phyloP scores from a whole-genome alignment of 2,329 filamentous ascomycete species.

The Pseudogymnoascus sp. region DNA sequence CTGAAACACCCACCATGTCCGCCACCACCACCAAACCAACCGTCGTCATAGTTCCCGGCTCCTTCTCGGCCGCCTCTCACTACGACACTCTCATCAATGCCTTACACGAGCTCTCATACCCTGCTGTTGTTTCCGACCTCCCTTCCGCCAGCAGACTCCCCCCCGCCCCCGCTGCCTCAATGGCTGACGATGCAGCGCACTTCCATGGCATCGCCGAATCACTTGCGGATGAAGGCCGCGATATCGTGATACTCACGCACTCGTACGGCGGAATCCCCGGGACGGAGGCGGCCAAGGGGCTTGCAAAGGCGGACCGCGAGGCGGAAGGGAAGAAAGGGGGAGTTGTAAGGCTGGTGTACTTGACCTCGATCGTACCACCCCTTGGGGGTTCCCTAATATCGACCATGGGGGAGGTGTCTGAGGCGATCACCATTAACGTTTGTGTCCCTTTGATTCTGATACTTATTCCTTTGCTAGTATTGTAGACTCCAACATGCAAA shows the following conservation, averaged over 20 bases:
- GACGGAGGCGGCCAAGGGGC: conserved; percentile 28
- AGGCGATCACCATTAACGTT: not conserved
- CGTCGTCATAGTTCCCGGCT: conserved; percentile 23
- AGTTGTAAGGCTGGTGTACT: conserved; percentile 17
- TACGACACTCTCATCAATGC: conserved; percentile 17
- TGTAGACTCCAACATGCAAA: not conserved
- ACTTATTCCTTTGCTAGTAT: not conserved
- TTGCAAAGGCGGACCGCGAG: conserved; percentile 28
- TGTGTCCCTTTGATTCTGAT: not conserved
- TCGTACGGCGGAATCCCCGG: conserved; percentile 32
- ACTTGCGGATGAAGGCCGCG: conserved; percentile 30
- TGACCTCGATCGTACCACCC: conserved; percentile 15
- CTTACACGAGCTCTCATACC: conserved; percentile 14
- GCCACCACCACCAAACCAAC: conserved; percentile 15
- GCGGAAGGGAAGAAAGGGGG: conserved; percentile 31
- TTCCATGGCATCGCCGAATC: conserved; percentile 27
- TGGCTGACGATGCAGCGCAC: conserved; percentile 30
- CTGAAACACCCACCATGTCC: not conserved
- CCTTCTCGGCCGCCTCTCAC: conserved; percentile 18
- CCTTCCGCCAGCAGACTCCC: conserved; percentile 16
- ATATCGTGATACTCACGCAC: conserved; percentile 33
- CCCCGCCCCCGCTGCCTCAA: conserved; percentile 16
- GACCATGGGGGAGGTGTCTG: not conserved
- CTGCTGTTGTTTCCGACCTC: conserved; percentile 15
- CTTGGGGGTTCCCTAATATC: conserved; percentile 11